phyloP scores from a whole-genome alignment of 148 eudicot species.

The Vaccinium myrtillus region DNA sequence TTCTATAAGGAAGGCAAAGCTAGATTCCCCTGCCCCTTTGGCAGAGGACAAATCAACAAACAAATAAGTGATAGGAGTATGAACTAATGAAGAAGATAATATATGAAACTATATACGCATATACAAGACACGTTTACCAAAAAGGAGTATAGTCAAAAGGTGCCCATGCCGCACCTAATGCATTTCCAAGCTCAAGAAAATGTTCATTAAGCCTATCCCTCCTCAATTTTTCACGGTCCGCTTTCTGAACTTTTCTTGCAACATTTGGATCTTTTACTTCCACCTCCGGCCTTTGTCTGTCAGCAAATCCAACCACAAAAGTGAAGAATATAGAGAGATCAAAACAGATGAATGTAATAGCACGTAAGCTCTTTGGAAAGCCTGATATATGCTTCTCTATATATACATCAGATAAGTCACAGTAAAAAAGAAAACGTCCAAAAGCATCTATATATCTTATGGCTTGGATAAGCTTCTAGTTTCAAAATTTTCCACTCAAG shows the following conservation, averaged over 20 bases:
- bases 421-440: background rate
- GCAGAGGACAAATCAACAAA: background rate
- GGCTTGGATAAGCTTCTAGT: background rate
- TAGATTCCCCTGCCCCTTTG: background rate
- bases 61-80: background rate
- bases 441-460: background rate
- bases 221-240: constrained; percentile 75
- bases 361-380: background rate
- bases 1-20: background rate
- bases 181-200: constrained; percentile 55
- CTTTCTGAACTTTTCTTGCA: constrained; percentile 69
- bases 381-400: background rate
- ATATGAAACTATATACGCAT: background rate
- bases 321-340: background rate
- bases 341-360: background rate
- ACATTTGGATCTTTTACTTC: constrained; percentile 39
- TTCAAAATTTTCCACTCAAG: background rate
- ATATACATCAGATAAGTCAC: background rate
- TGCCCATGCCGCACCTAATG: constrained; percentile 39
- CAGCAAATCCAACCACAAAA: background rate
- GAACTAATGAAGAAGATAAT: background rate
- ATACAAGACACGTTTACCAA: background rate
- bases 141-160: background rate
- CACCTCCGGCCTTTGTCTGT: constrained; percentile 41
- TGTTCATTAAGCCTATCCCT: constrained; percentile 65